These are phyloP conservation scores for Brassica nigra DNA, from an alignment of 345 rosid genomes.

Conservation along the genomic window DNA sequence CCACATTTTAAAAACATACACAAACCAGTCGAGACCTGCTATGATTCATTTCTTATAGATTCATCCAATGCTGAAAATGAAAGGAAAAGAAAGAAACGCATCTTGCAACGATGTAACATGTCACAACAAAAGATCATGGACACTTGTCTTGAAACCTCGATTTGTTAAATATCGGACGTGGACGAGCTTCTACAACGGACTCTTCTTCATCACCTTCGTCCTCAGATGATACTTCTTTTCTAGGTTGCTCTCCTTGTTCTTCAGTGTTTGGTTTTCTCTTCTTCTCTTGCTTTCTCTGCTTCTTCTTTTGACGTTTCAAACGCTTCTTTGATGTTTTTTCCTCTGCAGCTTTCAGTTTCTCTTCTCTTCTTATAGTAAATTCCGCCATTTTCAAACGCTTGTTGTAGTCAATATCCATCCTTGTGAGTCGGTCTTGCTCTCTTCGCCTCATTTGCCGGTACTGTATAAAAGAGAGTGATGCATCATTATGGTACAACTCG, in stretches of 20 bases:
- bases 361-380: constrained; percentile 78
- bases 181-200: constrained; percentile 37
- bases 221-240: constrained; percentile 54
- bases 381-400: constrained; percentile 74
- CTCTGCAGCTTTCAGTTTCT: constrained; percentile 74
- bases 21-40: neutral
- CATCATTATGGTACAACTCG: neutral
- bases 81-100: neutral
- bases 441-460: constrained; percentile 95
- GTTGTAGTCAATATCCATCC: constrained; percentile 87
- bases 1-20: neutral
- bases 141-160: constrained; percentile 24
- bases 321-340: constrained; percentile 87
- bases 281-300: constrained; percentile 69
- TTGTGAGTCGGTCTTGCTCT: constrained; percentile 86
- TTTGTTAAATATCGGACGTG: constrained; percentile 37
- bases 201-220: constrained; percentile 51
- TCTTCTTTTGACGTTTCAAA: constrained; percentile 82
- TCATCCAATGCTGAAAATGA: constrained; percentile 1
- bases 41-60: neutral
- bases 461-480: constrained; percentile 44
- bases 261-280: constrained; percentile 51
- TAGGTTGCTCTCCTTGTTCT: constrained; percentile 46
- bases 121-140: constrained; percentile 8
- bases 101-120: constrained; percentile 1